phyloP scores from a whole-genome alignment of 352 stramenopile genomes.

The Pythium pyrilobum region DNA sequence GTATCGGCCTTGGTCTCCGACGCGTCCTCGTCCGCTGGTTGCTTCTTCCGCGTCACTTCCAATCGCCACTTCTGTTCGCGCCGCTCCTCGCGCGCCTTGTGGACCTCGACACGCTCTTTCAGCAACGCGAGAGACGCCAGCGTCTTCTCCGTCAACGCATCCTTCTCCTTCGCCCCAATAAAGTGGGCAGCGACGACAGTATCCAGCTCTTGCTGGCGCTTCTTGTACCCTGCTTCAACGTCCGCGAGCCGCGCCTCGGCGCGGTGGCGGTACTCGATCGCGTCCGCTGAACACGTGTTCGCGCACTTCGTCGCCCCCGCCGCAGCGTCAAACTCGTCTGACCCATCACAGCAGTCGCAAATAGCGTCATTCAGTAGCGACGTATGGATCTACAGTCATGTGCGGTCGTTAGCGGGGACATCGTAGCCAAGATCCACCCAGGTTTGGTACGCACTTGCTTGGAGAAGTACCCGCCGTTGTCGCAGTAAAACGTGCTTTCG shows the following conservation, averaged over 20 bases:
- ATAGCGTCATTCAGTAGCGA: constrained; percentile 92
- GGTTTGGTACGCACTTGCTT: constrained; percentile 30
- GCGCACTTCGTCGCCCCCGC: constrained; percentile 17
- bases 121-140: constrained; percentile 36
- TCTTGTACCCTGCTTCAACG: constrained; percentile 42
- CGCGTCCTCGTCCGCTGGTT: constrained; percentile 19
- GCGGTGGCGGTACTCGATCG: constrained; percentile 27
- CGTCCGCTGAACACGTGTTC: constrained; percentile 45
- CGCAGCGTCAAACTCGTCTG: constrained; percentile 70
- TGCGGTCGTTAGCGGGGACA: neutral
- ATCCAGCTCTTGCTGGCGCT: constrained; percentile 38
- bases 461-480: constrained; percentile 57
- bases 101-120: constrained; percentile 47
- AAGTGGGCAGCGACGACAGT: constrained; percentile 45
- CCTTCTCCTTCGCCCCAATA: constrained; percentile 20
- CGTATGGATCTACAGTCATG: constrained; percentile 43
- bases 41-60: constrained; percentile 34
- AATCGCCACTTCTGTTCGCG: constrained; percentile 51
- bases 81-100: constrained; percentile 65
- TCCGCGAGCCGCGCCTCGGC: constrained; percentile 32
- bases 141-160: constrained; percentile 27
- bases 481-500: constrained; percentile 59
- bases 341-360: constrained; percentile 97
- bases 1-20: neutral
- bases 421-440: neutral